These are phyloP conservation scores for Candida stauntonica DNA, from an alignment of 805 yeast species.

Conservation along the genomic window DNA sequence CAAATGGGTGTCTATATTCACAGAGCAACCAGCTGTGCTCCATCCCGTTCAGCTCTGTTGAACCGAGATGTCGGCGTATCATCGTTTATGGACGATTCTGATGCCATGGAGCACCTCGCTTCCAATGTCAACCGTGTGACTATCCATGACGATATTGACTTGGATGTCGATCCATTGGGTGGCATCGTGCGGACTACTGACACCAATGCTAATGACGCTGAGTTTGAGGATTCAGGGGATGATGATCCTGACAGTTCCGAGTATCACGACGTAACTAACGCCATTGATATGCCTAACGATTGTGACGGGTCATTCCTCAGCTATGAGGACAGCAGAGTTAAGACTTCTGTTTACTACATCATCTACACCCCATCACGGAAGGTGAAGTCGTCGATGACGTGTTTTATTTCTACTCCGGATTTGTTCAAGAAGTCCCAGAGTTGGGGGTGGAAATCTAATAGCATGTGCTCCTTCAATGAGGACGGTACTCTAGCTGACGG, in stretches of 20 bases:
- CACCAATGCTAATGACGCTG: constrained; percentile 20
- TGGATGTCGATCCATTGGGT: constrained; percentile 6
- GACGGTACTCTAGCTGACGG: constrained; percentile 42
- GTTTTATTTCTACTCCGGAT: constrained; percentile 54
- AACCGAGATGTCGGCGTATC: constrained; percentile 34
- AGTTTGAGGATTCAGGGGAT: constrained; percentile 9
- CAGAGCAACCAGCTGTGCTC: constrained; percentile 38
- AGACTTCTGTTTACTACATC: constrained; percentile 46
- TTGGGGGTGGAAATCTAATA: constrained; percentile 60
- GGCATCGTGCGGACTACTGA: constrained; percentile 8
- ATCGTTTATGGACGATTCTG: constrained; percentile 3
- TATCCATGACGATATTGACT: constrained; percentile 5
- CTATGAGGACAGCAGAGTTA: constrained; percentile 44
- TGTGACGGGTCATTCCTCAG: constrained; percentile 29
- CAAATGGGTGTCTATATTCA: constrained; percentile 57
- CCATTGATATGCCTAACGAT: not conserved
- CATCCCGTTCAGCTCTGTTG: constrained; percentile 36
- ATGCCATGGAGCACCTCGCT: constrained; percentile 9
- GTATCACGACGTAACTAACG: constrained; percentile 6
- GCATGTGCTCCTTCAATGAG: constrained; percentile 48
- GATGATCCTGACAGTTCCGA: constrained; percentile 8
- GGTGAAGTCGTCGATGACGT: constrained; percentile 41
- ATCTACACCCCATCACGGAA: constrained; percentile 51
- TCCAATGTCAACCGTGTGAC: constrained; percentile 10
- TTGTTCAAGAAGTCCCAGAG: constrained; percentile 49